These are phyloP conservation scores for Dactylellina drechsleri DNA, from an alignment of 2,329 filamentous ascomycete species.

Conservation along the genomic window DNA sequence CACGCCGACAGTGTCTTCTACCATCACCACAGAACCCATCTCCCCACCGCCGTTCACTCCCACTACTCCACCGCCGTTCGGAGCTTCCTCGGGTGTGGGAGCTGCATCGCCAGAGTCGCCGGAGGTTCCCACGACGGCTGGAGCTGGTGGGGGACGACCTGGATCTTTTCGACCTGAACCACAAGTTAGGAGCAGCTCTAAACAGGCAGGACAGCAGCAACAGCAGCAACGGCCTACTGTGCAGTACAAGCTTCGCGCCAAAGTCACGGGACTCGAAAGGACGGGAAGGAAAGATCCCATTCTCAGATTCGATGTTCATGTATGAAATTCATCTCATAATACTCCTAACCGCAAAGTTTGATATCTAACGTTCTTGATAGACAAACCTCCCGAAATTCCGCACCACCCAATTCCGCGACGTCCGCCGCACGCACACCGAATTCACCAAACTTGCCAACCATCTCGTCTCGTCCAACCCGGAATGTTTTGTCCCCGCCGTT, in stretches of 20 bases:
- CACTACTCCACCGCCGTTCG: constrained; percentile 34
- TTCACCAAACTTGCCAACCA: constrained; percentile 97
- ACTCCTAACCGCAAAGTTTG: too few species aligned
- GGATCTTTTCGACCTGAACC: constrained; percentile 39
- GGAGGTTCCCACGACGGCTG: constrained; percentile 23
- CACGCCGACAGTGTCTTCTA: constrained; percentile 19
- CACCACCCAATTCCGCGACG: constrained; percentile 97
- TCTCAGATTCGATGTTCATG: constrained; percentile 93
- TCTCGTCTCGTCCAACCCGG: constrained; percentile 95
- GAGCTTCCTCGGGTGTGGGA: constrained; percentile 1
- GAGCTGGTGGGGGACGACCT: constrained; percentile 10
- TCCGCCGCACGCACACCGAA: constrained; percentile 92
- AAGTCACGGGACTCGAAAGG: constrained; percentile 91
- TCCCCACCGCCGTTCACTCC: constrained; percentile 47
- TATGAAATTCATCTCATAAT: constrained; percentile 63
- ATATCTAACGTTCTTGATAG: constrained; percentile 64
- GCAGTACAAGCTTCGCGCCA: constrained; percentile 87
- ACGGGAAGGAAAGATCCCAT: constrained; percentile 96
- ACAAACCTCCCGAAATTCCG: constrained; percentile 98
- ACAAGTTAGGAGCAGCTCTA: constrained; percentile 44
- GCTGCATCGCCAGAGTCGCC: constrained; percentile 34
- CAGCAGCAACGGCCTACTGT: constrained; percentile 68
- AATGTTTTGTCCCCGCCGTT: constrained; percentile 91
- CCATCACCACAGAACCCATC: constrained; percentile 29
- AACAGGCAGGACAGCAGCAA: constrained; percentile 59